Conservation (phyloP, 441 rosid genomes). For the Jatropha podagrica region DNA sequence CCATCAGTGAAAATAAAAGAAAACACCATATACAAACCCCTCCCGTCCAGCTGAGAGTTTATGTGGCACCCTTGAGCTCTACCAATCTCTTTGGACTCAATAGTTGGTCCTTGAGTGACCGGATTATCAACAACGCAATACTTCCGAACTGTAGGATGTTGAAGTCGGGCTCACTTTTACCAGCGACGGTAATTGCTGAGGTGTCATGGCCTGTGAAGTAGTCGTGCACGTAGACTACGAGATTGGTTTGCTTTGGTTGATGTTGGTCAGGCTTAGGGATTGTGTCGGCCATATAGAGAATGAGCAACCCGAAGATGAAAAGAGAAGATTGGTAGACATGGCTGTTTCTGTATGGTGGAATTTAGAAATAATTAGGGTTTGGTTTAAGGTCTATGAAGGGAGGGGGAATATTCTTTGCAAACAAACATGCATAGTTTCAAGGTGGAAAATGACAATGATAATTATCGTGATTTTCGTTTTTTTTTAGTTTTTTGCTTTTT, state of each 20-base stretch:
- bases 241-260: constrained; percentile 29
- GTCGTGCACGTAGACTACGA: constrained; percentile 44
- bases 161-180: constrained; percentile 25
- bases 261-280: constrained; percentile 21
- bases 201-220: constrained; percentile 33
- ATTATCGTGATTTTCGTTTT: too few species aligned
- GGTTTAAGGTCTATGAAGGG: background rate
- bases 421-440: background rate
- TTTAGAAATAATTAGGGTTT: background rate
- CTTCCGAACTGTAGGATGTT: constrained; percentile 40
- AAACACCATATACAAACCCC: constrained; percentile 40
- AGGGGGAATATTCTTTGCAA: constrained; percentile 20
- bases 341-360: background rate
- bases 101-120: constrained; percentile 39
- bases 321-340: constrained; percentile 35
- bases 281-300: constrained; percentile 34
- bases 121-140: constrained; percentile 39
- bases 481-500: background rate
- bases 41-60: constrained; percentile 47
- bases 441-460: constrained; percentile 12
- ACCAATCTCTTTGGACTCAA: constrained; percentile 39
- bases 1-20: constrained; percentile 40
- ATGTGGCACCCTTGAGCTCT: constrained; percentile 44
- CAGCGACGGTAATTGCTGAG: constrained; percentile 37
- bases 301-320: constrained; percentile 21